These are phyloP conservation scores for Candida sp. DNA, from an alignment of 1,139 yeast species.

Conservation along the genomic window DNA sequence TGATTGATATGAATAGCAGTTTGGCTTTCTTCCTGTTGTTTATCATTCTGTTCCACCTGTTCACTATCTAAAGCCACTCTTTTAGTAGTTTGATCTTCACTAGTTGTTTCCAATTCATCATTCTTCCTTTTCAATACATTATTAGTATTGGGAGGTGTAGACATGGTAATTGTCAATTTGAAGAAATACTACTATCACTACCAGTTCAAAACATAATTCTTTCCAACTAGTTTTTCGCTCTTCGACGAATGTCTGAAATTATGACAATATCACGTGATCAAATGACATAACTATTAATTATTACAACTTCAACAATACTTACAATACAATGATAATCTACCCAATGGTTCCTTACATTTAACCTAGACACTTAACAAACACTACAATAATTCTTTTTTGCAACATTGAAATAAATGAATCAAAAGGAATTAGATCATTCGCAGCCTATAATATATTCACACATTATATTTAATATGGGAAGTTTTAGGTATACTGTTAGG, in stretches of 20 bases:
- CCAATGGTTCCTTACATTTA: too few species aligned
- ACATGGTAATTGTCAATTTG: slow-evolving; percentile 1
- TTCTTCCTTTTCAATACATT: slow-evolving; percentile 65
- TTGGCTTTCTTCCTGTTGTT: slow-evolving; percentile 37
- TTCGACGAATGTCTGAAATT: not conserved
- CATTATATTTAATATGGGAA: too few species aligned
- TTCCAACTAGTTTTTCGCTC: not conserved
- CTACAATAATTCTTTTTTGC: too few species aligned
- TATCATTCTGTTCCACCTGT: slow-evolving; percentile 27
- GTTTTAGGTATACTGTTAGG: too few species aligned
- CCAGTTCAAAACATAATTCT: slow-evolving; percentile 4
- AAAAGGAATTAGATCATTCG: too few species aligned
- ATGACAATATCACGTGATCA: slow-evolving; percentile 1
- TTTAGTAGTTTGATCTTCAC: slow-evolving; percentile 42
- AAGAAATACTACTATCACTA: slow-evolving; percentile 20
- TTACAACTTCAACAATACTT: too few species aligned
- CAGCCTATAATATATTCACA: too few species aligned
- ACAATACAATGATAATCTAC: too few species aligned
- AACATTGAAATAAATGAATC: too few species aligned
- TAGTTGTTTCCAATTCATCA: slow-evolving; percentile 46
- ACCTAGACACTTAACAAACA: too few species aligned
- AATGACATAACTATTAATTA: not conserved
- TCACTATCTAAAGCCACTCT: slow-evolving; percentile 72
- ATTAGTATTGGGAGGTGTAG: slow-evolving; percentile 13
- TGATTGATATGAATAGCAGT: slow-evolving; percentile 35